phyloP scores from a whole-genome alignment of 345 rosid species.

The Dipteronia dyeriana region DNA sequence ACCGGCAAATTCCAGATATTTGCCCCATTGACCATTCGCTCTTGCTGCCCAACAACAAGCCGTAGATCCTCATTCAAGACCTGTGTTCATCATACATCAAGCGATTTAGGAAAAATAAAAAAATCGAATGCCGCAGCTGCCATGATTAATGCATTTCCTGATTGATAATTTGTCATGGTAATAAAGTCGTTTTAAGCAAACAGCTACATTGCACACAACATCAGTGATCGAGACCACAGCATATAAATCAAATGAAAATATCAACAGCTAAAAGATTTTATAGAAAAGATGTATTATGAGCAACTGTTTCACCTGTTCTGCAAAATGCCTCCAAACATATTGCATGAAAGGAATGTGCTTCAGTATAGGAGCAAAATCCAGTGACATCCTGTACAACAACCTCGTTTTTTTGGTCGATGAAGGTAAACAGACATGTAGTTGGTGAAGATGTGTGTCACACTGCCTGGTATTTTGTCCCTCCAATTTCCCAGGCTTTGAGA shows the following conservation, averaged over 20 bases:
- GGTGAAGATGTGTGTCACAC: slow-evolving; percentile 93
- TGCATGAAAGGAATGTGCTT: slow-evolving; percentile 87
- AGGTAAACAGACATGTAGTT: slow-evolving; percentile 94
- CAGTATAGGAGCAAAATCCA: slow-evolving; percentile 88
- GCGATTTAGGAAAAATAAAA: neutral
- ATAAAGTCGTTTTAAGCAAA: too few relatives aligned
- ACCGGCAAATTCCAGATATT: slow-evolving; percentile 92
- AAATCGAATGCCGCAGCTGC: too few relatives aligned
- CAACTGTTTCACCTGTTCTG: slow-evolving; percentile 67
- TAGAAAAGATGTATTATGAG: neutral
- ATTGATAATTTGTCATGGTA: too few relatives aligned
- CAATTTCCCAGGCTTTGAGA: slow-evolving; percentile 93
- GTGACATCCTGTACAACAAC: slow-evolving; percentile 86
- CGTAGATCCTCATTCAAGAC: slow-evolving; percentile 91
- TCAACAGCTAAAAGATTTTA: neutral
- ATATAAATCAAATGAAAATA: neutral
- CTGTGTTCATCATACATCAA: slow-evolving; percentile 34
- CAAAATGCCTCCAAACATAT: slow-evolving; percentile 86
- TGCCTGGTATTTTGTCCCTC: slow-evolving; percentile 74
- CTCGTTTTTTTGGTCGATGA: slow-evolving; percentile 82
- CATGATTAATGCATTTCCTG: too few relatives aligned
- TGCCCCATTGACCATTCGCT: slow-evolving; percentile 86
- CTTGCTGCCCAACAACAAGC: slow-evolving; percentile 90
- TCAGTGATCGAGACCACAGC: too few relatives aligned
- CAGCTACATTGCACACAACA: too few relatives aligned